phyloP scores from a whole-genome alignment of 805 yeast species.

The Wickerhamomyces silvicola region DNA sequence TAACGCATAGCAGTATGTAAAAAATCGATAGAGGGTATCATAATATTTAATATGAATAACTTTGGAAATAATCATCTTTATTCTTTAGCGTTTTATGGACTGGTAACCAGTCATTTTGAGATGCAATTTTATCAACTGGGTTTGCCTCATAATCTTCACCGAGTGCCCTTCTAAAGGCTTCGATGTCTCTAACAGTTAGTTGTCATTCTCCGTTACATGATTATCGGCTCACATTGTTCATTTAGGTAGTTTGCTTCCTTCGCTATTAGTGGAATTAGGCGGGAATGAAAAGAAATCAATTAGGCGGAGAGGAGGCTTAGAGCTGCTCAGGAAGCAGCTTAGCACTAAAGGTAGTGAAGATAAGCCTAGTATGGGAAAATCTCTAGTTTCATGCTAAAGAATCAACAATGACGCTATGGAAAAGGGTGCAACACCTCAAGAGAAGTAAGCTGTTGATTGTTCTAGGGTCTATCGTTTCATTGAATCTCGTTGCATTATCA shows the following conservation, averaged over 20 bases:
- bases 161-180: slow-evolving; percentile 9
- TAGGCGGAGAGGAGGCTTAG: no score
- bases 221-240: slow-evolving; percentile 3
- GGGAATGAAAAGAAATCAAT: no score
- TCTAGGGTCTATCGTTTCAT: no score
- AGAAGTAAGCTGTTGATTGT: no score
- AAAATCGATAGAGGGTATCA: slow-evolving; percentile 60
- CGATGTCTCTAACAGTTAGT: slow-evolving; percentile 5
- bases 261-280: no score
- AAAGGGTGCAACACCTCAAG: no score
- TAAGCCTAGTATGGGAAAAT: no score
- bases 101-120: slow-evolving; percentile 43
- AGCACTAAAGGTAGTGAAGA: no score
- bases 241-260: slow-evolving; percentile 6
- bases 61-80: slow-evolving; percentile 24
- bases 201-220: background rate
- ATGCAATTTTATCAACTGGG: slow-evolving; percentile 29
- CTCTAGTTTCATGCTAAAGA: no score
- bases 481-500: no score
- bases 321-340: no score
- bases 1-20: slow-evolving; percentile 50
- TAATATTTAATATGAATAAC: slow-evolving; percentile 40
- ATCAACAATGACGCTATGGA: no score
- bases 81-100: slow-evolving; percentile 22
- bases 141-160: slow-evolving; percentile 3